A percentile compares a stretch with the other conserved stretches of the same genome.
Conservation (phyloP, 73 alveolate genomes). For the Tetrahymena thermophila region DNA sequence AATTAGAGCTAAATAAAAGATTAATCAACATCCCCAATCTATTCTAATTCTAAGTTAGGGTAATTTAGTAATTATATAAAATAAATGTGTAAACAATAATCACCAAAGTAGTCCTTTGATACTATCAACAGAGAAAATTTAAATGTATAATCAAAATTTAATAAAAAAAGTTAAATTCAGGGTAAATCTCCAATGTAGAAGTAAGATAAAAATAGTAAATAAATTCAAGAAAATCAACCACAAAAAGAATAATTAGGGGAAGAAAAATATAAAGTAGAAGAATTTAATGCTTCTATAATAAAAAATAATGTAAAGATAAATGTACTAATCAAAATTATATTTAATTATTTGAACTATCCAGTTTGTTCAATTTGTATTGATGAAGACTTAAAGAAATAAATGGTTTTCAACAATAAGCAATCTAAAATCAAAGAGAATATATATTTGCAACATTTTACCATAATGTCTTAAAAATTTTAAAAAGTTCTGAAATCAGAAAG, state of each 20-base stretch:
- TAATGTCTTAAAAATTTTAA: neutral
- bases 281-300: neutral
- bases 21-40: neutral
- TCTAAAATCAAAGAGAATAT: neutral
- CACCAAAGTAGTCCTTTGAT: neutral
- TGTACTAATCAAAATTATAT: neutral
- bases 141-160: no score
- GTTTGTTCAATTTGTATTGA: neutral
- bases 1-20: neutral
- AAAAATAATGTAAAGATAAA: neutral
- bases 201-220: no score
- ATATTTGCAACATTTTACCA: neutral
- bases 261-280: neutral
- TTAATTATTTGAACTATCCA: neutral
- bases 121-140: neutral
- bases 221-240: neutral
- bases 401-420: neutral
- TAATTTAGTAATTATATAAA: no score
- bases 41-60: no score
- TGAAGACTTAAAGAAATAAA: neutral
- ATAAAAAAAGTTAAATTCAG: neutral
- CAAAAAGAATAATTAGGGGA: neutral
- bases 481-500: no score
- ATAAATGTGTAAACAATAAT: neutral
- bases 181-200: no score